Percentiles rank a stretch among this genome's conserved stretches.
Evolutionary conservation across 2,329 filamentous ascomycete species (phyloP).

Genomic region (Teratosphaeria pseudoeucalypti): DNA sequence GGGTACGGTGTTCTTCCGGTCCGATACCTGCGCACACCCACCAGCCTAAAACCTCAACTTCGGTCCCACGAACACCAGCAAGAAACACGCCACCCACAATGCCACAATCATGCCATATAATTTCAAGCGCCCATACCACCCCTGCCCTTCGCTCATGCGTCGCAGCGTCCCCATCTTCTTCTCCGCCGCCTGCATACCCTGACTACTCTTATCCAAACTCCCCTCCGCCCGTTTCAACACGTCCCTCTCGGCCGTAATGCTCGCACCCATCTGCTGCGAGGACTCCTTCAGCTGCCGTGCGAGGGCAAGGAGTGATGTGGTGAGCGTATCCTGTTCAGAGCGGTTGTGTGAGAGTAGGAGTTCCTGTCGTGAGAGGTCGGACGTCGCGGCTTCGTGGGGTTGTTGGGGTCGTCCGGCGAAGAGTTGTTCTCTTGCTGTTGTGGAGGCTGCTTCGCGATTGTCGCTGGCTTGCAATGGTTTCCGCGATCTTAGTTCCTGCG

Average conservation of each 20-base stretch:
- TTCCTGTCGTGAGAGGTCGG: constrained; percentile 39
- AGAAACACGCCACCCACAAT: constrained; percentile 64
- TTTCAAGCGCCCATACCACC: constrained; percentile 68
- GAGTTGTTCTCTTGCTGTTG: constrained; percentile 27
- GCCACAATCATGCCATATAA: constrained; percentile 77
- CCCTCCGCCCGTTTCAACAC: constrained; percentile 60
- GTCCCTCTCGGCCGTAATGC: constrained; percentile 64
- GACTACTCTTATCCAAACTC: constrained; percentile 66
- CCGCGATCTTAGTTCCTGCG: constrained; percentile 14
- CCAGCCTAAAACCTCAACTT: constrained; percentile 66
- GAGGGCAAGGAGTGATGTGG: constrained; percentile 69
- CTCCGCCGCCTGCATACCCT: constrained; percentile 65
- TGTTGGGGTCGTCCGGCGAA: constrained; percentile 24
- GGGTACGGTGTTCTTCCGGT: neutral
- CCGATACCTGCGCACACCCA: neutral
- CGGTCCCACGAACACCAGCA: constrained; percentile 76
- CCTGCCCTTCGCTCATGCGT: constrained; percentile 76
- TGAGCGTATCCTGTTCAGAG: constrained; percentile 71
- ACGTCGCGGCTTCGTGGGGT: constrained; percentile 1
- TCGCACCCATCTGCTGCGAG: constrained; percentile 59
- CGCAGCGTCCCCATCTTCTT: constrained; percentile 66
- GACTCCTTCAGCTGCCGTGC: constrained; percentile 67
- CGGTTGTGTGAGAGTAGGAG: constrained; percentile 66
- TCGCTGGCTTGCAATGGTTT: constrained; percentile 14
- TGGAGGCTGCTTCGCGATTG: constrained; percentile 20